These are phyloP conservation scores for Fusarium pilosicola DNA, from an alignment of 2,329 filamentous ascomycete species.

Conservation along the genomic window DNA sequence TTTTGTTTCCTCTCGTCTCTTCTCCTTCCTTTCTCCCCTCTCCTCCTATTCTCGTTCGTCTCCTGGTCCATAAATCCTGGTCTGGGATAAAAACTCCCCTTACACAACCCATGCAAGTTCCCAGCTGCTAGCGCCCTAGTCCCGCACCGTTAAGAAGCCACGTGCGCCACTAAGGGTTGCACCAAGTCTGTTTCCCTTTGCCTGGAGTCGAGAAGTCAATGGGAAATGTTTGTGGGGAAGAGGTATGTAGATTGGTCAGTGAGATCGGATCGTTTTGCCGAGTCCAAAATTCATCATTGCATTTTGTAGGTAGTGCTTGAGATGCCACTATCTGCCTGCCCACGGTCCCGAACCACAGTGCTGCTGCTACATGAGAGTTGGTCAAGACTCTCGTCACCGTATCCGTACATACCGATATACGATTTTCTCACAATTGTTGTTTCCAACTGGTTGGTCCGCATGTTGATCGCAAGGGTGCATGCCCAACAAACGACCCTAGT, in stretches of 20 bases:
- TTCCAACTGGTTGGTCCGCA: conserved; percentile 32
- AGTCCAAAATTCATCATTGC: conserved; percentile 26
- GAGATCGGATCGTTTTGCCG: conserved; percentile 38
- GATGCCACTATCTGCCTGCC: neutral
- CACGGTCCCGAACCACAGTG: conserved; percentile 21
- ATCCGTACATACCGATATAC: conserved; percentile 7
- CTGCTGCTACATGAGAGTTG: conserved; percentile 22
- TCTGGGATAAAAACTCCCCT: conserved; percentile 16
- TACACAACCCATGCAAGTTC: conserved; percentile 34
- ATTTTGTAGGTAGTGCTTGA: conserved; percentile 14
- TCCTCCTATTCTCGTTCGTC: conserved; percentile 1
- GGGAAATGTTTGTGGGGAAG: conserved; percentile 38
- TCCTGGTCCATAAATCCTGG: conserved; percentile 8
- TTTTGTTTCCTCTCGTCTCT: conserved; percentile 25
- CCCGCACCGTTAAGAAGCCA: conserved; percentile 46
- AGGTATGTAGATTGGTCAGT: conserved; percentile 29
- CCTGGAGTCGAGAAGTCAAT: conserved; percentile 18
- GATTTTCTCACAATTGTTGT: conserved; percentile 22
- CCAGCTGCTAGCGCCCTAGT: conserved; percentile 38
- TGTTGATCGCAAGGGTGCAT: conserved; percentile 34
- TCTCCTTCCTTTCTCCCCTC: conserved; percentile 9
- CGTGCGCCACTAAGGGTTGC: conserved; percentile 43
- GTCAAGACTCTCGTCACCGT: conserved; percentile 25
- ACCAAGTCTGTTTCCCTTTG: conserved; percentile 19
- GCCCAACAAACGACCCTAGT: conserved; percentile 29